Percentiles rank a stretch among this genome's conserved stretches.
Conservation (phyloP, 2,329 filamentous ascomycete species). For the Lachnellula arida region DNA sequence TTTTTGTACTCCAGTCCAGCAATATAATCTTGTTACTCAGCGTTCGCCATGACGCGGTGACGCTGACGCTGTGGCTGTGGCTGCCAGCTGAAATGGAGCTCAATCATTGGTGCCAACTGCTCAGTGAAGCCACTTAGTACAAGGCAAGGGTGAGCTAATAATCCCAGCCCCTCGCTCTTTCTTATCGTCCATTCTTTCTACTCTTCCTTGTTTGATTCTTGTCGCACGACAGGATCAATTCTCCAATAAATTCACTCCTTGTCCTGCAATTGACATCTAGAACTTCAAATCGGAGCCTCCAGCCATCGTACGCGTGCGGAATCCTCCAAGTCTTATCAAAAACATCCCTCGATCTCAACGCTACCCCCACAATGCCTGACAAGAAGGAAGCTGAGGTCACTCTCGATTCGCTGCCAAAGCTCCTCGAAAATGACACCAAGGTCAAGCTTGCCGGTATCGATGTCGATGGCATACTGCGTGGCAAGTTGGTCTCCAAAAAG, state of each 20-base stretch:
- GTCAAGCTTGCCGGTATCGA: slow-evolving; percentile 88
- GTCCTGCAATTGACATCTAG: background rate
- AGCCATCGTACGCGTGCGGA: too few species aligned
- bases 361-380: slow-evolving; percentile 15
- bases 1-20: too few species aligned
- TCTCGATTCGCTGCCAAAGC: slow-evolving; percentile 55
- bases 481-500: slow-evolving; percentile 87
- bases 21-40: background rate
- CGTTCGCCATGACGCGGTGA: background rate
- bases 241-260: background rate
- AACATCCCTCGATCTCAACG: background rate
- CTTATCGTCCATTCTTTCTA: background rate
- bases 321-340: too few species aligned
- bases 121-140: too few species aligned
- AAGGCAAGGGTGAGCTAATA: background rate
- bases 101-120: background rate
- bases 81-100: background rate
- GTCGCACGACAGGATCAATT: background rate
- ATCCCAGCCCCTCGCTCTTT: background rate
- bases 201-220: background rate
- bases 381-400: slow-evolving; percentile 44
- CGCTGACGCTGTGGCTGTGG: background rate
- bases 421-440: slow-evolving; percentile 67
- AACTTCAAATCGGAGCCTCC: too few species aligned
- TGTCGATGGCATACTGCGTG: slow-evolving; percentile 80